Evolutionary conservation across 2,329 filamentous ascomycete genomes (phyloP).

Genomic region (Curvularia verruculosa): DNA sequence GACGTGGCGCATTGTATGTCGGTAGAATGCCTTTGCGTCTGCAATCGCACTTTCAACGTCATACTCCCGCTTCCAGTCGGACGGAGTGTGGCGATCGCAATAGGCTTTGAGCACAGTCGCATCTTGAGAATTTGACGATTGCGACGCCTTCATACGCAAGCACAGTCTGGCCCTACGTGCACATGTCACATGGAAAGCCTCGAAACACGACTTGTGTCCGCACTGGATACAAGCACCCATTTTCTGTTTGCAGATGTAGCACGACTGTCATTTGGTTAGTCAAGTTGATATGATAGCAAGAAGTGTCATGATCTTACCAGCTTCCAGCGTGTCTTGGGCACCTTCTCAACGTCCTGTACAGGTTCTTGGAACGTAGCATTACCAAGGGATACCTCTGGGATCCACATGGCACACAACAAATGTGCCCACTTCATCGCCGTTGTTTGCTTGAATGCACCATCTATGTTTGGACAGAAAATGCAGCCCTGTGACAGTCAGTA

Average conservation of each 20-base stretch:
- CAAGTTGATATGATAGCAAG: not conserved
- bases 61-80: constrained; percentile 86
- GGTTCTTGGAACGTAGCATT: constrained; percentile 99
- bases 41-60: constrained; percentile 79
- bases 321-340: constrained; percentile 93
- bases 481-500: constrained; percentile 58
- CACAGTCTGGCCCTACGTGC: constrained; percentile 86
- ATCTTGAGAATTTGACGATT: constrained; percentile 78
- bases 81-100: constrained; percentile 92
- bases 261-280: constrained; percentile 58
- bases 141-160: constrained; percentile 94
- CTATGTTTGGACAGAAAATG: constrained; percentile 97
- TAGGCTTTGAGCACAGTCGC: constrained; percentile 88
- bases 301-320: constrained; percentile 53
- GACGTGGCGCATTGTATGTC: constrained; percentile 82
- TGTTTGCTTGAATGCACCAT: constrained; percentile 98
- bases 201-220: constrained; percentile 95
- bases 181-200: constrained; percentile 97
- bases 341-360: constrained; percentile 96
- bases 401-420: constrained; percentile 96
- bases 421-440: constrained; percentile 97
- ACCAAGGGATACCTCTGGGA: constrained; percentile 92
- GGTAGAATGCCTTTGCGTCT: constrained; percentile 88
- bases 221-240: constrained; percentile 99
- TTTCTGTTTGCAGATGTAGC: constrained; percentile 95